Evolutionary conservation across 2,329 filamentous ascomycete species (phyloP).

Genomic region (Alternaria viburni): DNA sequence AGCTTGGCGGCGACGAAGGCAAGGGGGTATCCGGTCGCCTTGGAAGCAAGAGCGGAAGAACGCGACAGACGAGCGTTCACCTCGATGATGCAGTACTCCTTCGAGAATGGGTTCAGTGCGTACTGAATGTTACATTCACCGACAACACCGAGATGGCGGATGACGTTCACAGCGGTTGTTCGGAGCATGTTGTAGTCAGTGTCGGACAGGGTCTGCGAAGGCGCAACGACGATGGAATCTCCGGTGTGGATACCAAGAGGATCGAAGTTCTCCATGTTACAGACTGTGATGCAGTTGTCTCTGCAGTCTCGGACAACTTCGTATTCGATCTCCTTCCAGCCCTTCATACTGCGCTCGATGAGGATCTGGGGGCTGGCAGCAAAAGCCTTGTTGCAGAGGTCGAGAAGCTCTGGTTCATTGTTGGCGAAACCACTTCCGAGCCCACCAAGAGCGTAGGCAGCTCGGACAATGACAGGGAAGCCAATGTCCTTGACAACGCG

Average conservation of each 20-base stretch:
- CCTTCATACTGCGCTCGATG: constrained; percentile 98
- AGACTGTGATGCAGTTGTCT: constrained; percentile 99
- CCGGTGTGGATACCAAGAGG: constrained; percentile 97
- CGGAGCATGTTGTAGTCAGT: constrained; percentile 99
- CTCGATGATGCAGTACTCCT: constrained; percentile 98
- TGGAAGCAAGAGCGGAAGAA: constrained; percentile 94
- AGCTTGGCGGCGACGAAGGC: constrained; percentile 98
- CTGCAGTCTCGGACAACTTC: constrained; percentile 94
- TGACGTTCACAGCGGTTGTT: constrained; percentile 95
- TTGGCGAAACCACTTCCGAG: constrained; percentile 95
- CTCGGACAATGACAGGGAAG: constrained; percentile 95
- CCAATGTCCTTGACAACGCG: constrained; percentile 88
- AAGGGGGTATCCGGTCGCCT: constrained; percentile 94
- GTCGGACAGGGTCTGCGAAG: constrained; percentile 94
- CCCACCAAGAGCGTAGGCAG: constrained; percentile 93
- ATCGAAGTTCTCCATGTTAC: constrained; percentile 99
- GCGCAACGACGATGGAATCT: constrained; percentile 97
- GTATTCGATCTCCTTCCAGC: constrained; percentile 99
- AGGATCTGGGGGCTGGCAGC: constrained; percentile 94
- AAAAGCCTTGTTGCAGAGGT: constrained; percentile 93
- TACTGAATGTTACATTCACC: constrained; percentile 99
- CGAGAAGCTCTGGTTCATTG: constrained; percentile 79
- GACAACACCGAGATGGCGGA: constrained; percentile 94
- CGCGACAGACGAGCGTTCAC: constrained; percentile 96
- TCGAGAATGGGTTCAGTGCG: constrained; percentile 91